These are phyloP conservation scores for Trichoderma cornu-damae DNA, from an alignment of 2,329 filamentous ascomycete genomes.

Conservation along the genomic window DNA sequence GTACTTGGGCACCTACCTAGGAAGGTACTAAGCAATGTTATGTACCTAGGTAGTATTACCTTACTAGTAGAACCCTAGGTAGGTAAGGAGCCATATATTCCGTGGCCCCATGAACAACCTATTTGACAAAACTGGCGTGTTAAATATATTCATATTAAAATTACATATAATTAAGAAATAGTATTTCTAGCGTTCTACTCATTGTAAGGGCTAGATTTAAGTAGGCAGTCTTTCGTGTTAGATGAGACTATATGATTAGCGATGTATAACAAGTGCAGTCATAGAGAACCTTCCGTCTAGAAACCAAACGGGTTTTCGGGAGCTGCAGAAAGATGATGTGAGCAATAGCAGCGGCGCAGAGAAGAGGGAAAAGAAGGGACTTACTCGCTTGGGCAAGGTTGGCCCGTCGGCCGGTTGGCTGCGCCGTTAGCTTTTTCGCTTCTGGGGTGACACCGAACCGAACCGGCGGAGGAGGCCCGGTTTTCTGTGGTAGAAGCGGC, in stretches of 20 bases:
- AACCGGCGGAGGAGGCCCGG: conserved; percentile 72
- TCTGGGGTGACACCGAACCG: conserved; percentile 75
- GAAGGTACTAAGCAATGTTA: no score
- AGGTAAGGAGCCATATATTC: no score
- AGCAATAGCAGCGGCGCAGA: not conserved
- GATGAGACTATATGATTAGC: conserved; percentile 11
- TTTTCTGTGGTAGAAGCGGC: conserved; percentile 44
- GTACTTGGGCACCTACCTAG: no score
- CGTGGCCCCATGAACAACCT: no score
- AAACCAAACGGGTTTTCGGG: conserved; percentile 53
- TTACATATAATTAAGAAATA: conserved; percentile 3
- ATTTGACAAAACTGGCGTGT: no score
- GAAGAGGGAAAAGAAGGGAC: conserved; percentile 38
- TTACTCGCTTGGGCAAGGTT: conserved; percentile 94
- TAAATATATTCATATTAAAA: conserved; percentile 12
- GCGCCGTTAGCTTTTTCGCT: conserved; percentile 72
- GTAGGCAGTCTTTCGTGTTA: conserved; percentile 6
- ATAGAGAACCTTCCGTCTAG: conserved; percentile 24
- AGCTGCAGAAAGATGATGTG: conserved; percentile 31
- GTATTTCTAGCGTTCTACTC: conserved; percentile 14
- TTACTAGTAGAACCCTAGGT: no score
- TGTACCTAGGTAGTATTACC: no score
- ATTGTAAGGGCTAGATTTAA: conserved; percentile 9
- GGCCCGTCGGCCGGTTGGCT: conserved; percentile 82
- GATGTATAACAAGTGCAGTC: conserved; percentile 8